phyloP scores from a whole-genome alignment of 2,329 filamentous ascomycete genomes.

The Botrytis squamosa region DNA sequence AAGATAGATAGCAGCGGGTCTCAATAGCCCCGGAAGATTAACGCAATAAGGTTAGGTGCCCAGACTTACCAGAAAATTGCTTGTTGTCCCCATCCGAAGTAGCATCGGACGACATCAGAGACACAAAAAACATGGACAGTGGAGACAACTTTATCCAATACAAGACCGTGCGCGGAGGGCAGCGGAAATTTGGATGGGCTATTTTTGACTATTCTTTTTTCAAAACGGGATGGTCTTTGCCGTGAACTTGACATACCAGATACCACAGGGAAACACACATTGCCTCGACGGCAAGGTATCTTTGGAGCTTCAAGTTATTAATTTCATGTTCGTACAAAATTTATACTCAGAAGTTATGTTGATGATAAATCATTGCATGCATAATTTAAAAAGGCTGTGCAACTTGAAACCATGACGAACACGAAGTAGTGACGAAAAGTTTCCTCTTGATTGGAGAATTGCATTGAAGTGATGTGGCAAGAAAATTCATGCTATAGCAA shows the following conservation, averaged over 20 bases:
- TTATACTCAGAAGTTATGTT: background rate
- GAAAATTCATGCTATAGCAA: slow-evolving; percentile 4
- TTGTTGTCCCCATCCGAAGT: background rate
- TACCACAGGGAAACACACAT: background rate
- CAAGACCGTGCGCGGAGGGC: background rate
- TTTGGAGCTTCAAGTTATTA: background rate
- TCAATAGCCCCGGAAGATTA: background rate
- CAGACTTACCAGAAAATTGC: background rate
- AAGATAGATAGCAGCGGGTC: background rate
- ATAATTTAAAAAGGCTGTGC: background rate
- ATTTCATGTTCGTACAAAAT: background rate
- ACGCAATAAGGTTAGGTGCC: background rate
- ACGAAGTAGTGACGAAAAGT: background rate
- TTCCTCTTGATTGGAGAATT: background rate
- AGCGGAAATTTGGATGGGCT: background rate
- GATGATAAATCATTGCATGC: background rate
- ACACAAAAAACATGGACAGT: background rate
- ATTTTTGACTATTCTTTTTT: background rate
- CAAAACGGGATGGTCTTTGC: background rate
- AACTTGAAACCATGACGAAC: slow-evolving; percentile 1
- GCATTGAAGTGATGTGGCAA: background rate
- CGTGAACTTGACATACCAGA: background rate
- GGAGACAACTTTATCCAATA: slow-evolving; percentile 9
- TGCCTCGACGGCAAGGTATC: background rate
- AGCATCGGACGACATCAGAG: slow-evolving; percentile 1